Evolutionary conservation across 495 filamentous ascomycete species (phyloP).

Genomic region (Penicillium subrubescens): DNA sequence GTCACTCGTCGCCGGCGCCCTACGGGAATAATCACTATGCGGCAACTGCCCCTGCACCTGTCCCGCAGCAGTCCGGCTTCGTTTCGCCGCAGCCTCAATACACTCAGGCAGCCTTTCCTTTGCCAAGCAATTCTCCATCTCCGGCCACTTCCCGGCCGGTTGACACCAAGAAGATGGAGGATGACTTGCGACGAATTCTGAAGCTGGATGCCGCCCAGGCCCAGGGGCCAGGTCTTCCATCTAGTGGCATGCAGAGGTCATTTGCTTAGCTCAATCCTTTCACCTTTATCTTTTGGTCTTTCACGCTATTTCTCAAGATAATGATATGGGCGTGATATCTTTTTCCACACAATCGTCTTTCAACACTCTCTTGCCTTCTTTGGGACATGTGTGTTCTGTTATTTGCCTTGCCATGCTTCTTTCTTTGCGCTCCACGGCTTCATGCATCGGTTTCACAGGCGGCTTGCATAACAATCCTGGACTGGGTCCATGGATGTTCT

Average conservation of each 20-base stretch:
- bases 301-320: conserved; percentile 5
- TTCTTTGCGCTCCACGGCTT: conserved; percentile 8
- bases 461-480: conserved; percentile 14
- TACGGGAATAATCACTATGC: conserved; percentile 10
- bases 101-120: conserved; percentile 24
- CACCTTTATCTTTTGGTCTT: not conserved
- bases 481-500: conserved; percentile 25
- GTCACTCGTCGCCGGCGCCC: conserved; percentile 10
- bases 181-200: conserved; percentile 56
- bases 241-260: conserved; percentile 41
- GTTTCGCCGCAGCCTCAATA: conserved; percentile 29
- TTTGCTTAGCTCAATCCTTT: conserved; percentile 21
- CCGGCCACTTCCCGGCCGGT: conserved; percentile 24
- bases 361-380: conserved; percentile 5
- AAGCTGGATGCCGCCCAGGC: conserved; percentile 44
- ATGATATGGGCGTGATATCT: conserved; percentile 8
- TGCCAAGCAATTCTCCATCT: conserved; percentile 29
- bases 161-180: conserved; percentile 53
- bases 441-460: conserved; percentile 23
- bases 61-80: conserved; percentile 17
- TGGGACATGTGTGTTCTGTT: not conserved
- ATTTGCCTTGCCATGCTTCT: not conserved
- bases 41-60: conserved; percentile 6
- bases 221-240: conserved; percentile 23
- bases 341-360: conserved; percentile 4